These are phyloP conservation scores for Suillus ampliporus DNA, from an alignment of 768 basidiomycete genomes.

Conservation along the genomic window DNA sequence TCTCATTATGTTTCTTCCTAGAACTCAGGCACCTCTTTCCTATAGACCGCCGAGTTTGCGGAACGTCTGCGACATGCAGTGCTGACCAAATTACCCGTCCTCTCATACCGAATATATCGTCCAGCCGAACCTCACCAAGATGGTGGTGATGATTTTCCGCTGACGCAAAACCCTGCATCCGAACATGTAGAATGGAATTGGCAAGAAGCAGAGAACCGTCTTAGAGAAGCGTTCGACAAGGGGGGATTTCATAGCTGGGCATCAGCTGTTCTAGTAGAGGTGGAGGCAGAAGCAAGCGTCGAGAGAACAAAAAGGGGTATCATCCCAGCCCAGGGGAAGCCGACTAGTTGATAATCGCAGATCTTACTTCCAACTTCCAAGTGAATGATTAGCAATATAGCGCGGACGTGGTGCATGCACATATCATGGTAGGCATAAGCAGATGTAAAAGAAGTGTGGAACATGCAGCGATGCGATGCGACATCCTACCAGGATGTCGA, in stretches of 20 bases:
- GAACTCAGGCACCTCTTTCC: conserved; percentile 4
- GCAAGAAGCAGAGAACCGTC: conserved; percentile 57
- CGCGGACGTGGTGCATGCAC: conserved; percentile 20
- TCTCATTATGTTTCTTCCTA: conserved; percentile 4
- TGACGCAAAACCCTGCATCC: not conserved
- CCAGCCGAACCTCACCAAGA: conserved; percentile 38
- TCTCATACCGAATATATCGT: conserved; percentile 59
- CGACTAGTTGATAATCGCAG: not conserved
- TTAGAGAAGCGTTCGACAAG: conserved; percentile 60
- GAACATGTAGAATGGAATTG: conserved; percentile 48
- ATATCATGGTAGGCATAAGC: conserved; percentile 28
- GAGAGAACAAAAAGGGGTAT: conserved; percentile 45
- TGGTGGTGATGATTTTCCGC: conserved; percentile 11
- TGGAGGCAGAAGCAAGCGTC: conserved; percentile 59
- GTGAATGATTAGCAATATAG: not conserved
- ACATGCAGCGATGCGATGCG: conserved; percentile 15
- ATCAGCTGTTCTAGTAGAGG: conserved; percentile 55
- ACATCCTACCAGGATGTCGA: conserved; percentile 12
- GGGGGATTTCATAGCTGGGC: conserved; percentile 65
- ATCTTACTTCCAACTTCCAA: not conserved
- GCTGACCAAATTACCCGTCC: conserved; percentile 49
- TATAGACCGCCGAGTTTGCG: conserved; percentile 64
- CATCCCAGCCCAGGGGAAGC: not conserved
- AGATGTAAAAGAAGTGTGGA: conserved; percentile 20
- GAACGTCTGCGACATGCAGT: conserved; percentile 58